These are phyloP conservation scores for Myxozyma vanderwaltii DNA, from an alignment of 805 yeast species.

Conservation along the genomic window DNA sequence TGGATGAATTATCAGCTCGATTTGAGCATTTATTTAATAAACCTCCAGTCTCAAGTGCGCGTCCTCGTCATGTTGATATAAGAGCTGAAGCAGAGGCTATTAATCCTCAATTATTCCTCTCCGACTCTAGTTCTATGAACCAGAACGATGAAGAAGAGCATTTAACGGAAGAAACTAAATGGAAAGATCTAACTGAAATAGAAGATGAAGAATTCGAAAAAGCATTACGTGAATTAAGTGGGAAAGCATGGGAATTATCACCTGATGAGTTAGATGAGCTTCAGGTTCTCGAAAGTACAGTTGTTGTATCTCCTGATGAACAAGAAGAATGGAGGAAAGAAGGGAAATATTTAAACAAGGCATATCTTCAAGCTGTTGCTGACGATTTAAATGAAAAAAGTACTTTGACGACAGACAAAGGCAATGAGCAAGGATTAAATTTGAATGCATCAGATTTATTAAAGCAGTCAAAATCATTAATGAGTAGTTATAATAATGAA, in stretches of 20 bases:
- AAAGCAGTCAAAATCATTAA: not conserved
- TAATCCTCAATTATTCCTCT: slow-evolving; percentile 16
- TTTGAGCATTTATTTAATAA: slow-evolving; percentile 21
- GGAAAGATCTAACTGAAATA: slow-evolving; percentile 19
- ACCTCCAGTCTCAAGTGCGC: slow-evolving; percentile 16
- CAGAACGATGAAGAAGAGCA: not conserved
- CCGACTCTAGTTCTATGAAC: not conserved
- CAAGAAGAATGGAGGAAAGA: not conserved
- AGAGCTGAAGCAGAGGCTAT: slow-evolving; percentile 4
- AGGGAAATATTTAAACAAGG: slow-evolving; percentile 12
- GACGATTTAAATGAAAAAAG: slow-evolving; percentile 12
- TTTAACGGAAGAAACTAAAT: slow-evolving; percentile 1
- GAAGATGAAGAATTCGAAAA: slow-evolving; percentile 28
- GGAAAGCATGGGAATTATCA: slow-evolving; percentile 25
- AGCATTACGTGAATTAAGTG: slow-evolving; percentile 26
- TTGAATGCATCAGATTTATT: not conserved
- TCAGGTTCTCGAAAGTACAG: slow-evolving; percentile 20
- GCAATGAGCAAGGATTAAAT: not conserved
- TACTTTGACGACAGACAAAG: not conserved
- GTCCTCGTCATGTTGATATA: not conserved
- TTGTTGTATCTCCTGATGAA: slow-evolving; percentile 8
- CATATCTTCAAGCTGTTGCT: slow-evolving; percentile 16
- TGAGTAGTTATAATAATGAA: not conserved
- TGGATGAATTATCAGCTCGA: slow-evolving; percentile 29
- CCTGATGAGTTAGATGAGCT: slow-evolving; percentile 28